Evolutionary conservation across 495 filamentous ascomycete species (phyloP), one percentile per base, ranked within the genome.

Genomic region (Astrocystis sublimbata): DNA sequence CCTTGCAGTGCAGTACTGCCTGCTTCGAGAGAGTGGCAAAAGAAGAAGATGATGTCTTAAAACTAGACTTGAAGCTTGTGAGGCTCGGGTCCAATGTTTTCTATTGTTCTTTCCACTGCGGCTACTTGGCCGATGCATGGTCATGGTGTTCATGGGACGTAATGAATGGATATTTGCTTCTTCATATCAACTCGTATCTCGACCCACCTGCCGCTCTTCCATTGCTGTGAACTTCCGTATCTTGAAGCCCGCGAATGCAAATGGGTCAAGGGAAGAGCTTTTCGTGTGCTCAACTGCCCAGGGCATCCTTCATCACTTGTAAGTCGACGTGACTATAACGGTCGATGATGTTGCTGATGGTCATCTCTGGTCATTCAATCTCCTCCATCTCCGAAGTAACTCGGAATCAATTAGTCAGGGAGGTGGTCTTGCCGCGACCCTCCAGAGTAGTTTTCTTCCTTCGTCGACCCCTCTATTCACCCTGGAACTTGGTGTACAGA

Each of bases 71-170:
- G 1, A 12, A 21, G 24, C n/a, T 36, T 43, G 12, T 28, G 28
- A 35, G 38, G 19, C 38, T 17, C 36, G 15, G 58, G 33, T 19
- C 30, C 26, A 21, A 31, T 9, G 23, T 10, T n/a, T 9, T 60
- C 31, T 8, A 41, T 8, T 43, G 38, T 9, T 31, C 9, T n/a
- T 9, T 60, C 31, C 10, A 41, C 12, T 43, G 38, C 24, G 47
- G 47, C 19, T n/a, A 13, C 17, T 9, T 53, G 30, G 35, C 19
- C 13, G 58, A 61, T 53, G 47, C 58, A 61, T 61, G 42, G 47
- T 43, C 23, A 61, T 60, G 47, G 58, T 30, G 58, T 53, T 42
- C 26, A 13, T 46, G 15, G 21, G 30, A 47, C 21, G 24, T 42
- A 58, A 47, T 36, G 33, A 57, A 58, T 47, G 42, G 23, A 47